Base-by-base conservation (phyloP, 2,329 filamentous ascomycete genomes). In the Talaromyces funiculosus region DNA sequence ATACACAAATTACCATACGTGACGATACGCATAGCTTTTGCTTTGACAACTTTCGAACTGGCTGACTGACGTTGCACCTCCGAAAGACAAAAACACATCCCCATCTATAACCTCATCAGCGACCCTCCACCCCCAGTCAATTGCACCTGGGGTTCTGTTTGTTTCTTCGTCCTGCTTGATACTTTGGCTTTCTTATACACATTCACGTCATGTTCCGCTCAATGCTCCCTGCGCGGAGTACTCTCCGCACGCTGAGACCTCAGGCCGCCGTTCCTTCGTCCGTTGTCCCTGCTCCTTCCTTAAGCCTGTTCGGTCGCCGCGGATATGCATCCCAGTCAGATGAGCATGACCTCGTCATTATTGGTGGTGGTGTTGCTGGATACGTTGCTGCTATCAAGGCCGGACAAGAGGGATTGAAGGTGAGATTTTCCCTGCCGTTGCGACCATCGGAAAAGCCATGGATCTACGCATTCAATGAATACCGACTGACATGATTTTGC, bases 321-420 rank as follows among this genome's bases (percentile, higher is more conserved):
- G 79, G 78, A 64, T 83, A 81, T 71, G 83, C 83, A 53, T 82
- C 79, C 66, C 78, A 63, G 12, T 10, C 49, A 9, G 53, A 63
- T 18, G 91, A 97, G 78, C 95, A 96, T 79, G 94, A 99, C 78
- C 84, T 99, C 60, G 89, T 99, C 73, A 92, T 99, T 79, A 96
- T 99, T 73, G 94, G 94, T 72, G 94, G 94, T 77, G 94, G 94
- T 81, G 94, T 97, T 72, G 94, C 93, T 69, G 94, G 94, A 74
- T 99, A 99, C 81, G 94, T 99, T 72, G 93, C 94, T 67, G 94
- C 94, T 71, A 99, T 99, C 83, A 99, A 97, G 82, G 94, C 94
- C 72, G 94, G 92, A 62, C 94, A 99, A 79, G 91, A 96, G 76
- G 94, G 94, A 72, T 78, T 99, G 76, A 97, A 97, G 87, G 92